Percentiles rank a stretch among this genome's conserved stretches.
Evolutionary conservation across 768 basidiomycete genomes (phyloP).

Genomic region (Pisolithus microcarpus): DNA sequence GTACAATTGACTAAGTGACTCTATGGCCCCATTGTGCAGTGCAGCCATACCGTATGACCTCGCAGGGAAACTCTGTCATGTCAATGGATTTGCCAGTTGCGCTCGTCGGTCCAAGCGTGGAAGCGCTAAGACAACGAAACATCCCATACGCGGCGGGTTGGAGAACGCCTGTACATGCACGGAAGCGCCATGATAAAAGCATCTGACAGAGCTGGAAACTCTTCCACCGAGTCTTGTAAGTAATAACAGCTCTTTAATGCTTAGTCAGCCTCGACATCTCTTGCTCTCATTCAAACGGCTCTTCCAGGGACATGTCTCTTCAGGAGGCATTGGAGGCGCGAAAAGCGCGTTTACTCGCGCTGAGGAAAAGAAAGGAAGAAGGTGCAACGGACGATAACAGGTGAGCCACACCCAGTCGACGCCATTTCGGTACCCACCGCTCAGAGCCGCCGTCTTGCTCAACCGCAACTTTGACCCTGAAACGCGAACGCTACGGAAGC

Average conservation of each 20-base stretch:
- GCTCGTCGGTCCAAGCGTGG: constrained; percentile 16
- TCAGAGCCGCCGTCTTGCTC: constrained; percentile 47
- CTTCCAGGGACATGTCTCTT: constrained; percentile 44
- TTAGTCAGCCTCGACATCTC: constrained; percentile 26
- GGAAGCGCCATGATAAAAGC: constrained; percentile 26
- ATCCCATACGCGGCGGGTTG: not conserved
- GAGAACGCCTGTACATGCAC: constrained; percentile 16
- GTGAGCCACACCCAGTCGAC: constrained; percentile 27
- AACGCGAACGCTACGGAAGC: constrained; percentile 71
- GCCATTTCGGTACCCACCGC: constrained; percentile 11
- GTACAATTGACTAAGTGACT: not conserved
- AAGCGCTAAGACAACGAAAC: constrained; percentile 25
- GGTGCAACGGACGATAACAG: constrained; percentile 34
- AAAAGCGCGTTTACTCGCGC: constrained; percentile 72
- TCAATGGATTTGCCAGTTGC: constrained; percentile 30
- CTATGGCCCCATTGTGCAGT: not conserved
- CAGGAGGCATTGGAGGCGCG: constrained; percentile 73
- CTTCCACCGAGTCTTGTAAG: not conserved
- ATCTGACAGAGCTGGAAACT: constrained; percentile 11
- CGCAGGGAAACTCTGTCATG: constrained; percentile 61
- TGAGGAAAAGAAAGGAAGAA: constrained; percentile 66
- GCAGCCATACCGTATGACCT: constrained; percentile 53
- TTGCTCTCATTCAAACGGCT: not conserved
- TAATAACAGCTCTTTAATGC: constrained; percentile 5
- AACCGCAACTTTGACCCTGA: constrained; percentile 88